A percentile compares a stretch with the other conserved stretches of the same genome.
These are phyloP conservation scores for Hypoxylon lienhwacheense DNA, from an alignment of 495 filamentous ascomycete genomes.

Conservation along the genomic window DNA sequence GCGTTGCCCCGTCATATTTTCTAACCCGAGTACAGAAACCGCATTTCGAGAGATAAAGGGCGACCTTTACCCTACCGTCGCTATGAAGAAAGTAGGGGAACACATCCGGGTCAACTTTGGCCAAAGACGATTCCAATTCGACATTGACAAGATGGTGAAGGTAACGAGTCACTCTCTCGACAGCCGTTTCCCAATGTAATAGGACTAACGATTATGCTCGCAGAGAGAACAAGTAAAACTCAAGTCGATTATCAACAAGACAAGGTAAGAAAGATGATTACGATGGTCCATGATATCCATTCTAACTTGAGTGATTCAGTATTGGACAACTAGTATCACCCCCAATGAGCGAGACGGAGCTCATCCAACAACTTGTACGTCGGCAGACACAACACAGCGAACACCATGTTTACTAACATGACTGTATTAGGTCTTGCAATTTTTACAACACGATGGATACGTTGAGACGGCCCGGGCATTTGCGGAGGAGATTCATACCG, in stretches of 20 bases:
- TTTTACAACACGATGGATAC: constrained; percentile 92
- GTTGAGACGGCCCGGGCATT: constrained; percentile 93
- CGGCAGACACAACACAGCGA: not conserved
- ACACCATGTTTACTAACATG: constrained; percentile 13
- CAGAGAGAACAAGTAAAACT: constrained; percentile 65
- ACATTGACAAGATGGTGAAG: constrained; percentile 86
- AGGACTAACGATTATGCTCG: constrained; percentile 25
- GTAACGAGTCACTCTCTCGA: constrained; percentile 49
- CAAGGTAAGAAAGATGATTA: constrained; percentile 36
- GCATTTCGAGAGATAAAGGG: constrained; percentile 80
- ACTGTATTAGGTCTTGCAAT: constrained; percentile 69
- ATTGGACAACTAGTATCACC: constrained; percentile 41
- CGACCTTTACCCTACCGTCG: constrained; percentile 80
- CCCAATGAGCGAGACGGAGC: constrained; percentile 68
- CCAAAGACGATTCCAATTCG: constrained; percentile 83
- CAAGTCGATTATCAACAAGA: constrained; percentile 43
- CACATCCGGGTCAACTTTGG: constrained; percentile 91
- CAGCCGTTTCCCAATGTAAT: not conserved
- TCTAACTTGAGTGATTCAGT: constrained; percentile 29
- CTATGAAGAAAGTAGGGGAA: constrained; percentile 89
- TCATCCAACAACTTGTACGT: constrained; percentile 72
- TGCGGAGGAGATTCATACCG: constrained; percentile 75
- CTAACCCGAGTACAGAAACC: constrained; percentile 54
- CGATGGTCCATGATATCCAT: not conserved
- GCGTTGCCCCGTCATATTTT: not conserved